Conservation (phyloP, 2,329 filamentous ascomycete genomes). For the Volutella citrinella region DNA sequence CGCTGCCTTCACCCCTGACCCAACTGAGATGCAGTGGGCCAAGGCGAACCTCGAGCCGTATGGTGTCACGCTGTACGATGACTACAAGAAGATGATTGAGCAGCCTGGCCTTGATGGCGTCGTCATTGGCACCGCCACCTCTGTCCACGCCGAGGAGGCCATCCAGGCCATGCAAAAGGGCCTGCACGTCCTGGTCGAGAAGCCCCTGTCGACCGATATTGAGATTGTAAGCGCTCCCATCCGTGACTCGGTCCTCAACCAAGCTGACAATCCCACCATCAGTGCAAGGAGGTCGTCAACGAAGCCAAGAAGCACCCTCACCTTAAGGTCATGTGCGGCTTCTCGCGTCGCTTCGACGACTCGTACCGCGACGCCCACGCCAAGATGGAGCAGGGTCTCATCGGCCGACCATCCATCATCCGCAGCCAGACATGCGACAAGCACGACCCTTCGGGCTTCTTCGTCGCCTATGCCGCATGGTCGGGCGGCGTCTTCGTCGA, state of each 20-base stretch:
- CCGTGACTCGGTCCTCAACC: neutral
- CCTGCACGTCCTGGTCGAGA: slow-evolving; percentile 58
- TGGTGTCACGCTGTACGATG: slow-evolving; percentile 40
- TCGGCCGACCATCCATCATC: slow-evolving; percentile 59
- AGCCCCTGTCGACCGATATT: slow-evolving; percentile 54
- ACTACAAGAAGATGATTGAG: slow-evolving; percentile 46
- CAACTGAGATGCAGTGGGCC: slow-evolving; percentile 42
- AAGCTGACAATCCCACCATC: neutral
- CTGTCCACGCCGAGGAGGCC: slow-evolving; percentile 55
- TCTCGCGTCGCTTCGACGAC: slow-evolving; percentile 49
- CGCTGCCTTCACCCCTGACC: slow-evolving; percentile 46
- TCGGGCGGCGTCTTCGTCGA: slow-evolving; percentile 70
- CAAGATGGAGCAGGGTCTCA: slow-evolving; percentile 50
- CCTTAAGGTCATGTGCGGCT: slow-evolving; percentile 56
- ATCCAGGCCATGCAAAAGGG: slow-evolving; percentile 53
- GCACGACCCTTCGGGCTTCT: slow-evolving; percentile 63
- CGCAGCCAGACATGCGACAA: slow-evolving; percentile 67
- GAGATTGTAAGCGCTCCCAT: slow-evolving; percentile 10
- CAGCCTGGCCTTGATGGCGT: slow-evolving; percentile 39
- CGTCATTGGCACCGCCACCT: slow-evolving; percentile 41
- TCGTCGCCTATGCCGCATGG: slow-evolving; percentile 63
- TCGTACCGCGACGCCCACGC: slow-evolving; percentile 60
- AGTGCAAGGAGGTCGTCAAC: slow-evolving; percentile 13
- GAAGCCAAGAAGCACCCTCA: slow-evolving; percentile 41
- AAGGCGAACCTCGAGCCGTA: slow-evolving; percentile 39